These are phyloP conservation scores for Liquidambar formosana DNA, from an alignment of 164 flowering plant species.

Conservation along the genomic window DNA sequence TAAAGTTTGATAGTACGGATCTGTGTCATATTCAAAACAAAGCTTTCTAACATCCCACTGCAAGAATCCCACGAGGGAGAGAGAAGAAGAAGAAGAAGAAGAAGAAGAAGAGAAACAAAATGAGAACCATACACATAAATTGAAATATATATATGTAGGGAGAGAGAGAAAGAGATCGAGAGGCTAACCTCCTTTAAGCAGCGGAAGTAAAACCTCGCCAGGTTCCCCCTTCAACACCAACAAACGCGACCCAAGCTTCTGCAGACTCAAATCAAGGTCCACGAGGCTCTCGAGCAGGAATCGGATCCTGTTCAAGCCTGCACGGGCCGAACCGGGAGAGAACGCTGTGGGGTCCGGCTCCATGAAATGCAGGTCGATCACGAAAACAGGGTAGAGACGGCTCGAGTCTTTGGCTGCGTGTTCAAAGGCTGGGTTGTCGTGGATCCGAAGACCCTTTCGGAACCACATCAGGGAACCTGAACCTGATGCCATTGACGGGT, in stretches of 20 bases:
- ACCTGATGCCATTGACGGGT: slow-evolving; percentile 39
- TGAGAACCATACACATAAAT: no score
- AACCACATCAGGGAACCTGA: slow-evolving; percentile 77
- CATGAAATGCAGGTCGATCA: slow-evolving; percentile 81
- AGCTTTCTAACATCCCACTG: slow-evolving; percentile 87
- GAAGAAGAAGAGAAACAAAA: no score
- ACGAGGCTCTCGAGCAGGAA: slow-evolving; percentile 79
- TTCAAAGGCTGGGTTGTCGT: slow-evolving; percentile 87
- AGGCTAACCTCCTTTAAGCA: slow-evolving; percentile 60
- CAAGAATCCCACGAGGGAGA: no score
- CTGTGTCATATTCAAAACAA: slow-evolving; percentile 85
- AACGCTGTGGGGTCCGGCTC: slow-evolving; percentile 72
- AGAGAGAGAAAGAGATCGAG: background rate
- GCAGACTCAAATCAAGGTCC: slow-evolving; percentile 73
- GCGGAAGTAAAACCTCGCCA: slow-evolving; percentile 51
- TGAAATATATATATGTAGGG: background rate
- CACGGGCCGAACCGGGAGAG: no score
- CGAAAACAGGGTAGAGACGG: no score
- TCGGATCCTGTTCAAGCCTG: no score
- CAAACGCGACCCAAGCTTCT: no score
- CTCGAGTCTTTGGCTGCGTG: no score
- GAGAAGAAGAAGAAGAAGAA: slow-evolving; percentile 5
- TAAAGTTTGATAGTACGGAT: no score
- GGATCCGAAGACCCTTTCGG: no score
- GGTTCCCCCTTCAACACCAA: no score